A percentile compares a stretch with the other conserved stretches of the same genome.
phyloP scores from a whole-genome alignment of 805 yeast genomes.

The Metschnikowia bowlesiae region DNA sequence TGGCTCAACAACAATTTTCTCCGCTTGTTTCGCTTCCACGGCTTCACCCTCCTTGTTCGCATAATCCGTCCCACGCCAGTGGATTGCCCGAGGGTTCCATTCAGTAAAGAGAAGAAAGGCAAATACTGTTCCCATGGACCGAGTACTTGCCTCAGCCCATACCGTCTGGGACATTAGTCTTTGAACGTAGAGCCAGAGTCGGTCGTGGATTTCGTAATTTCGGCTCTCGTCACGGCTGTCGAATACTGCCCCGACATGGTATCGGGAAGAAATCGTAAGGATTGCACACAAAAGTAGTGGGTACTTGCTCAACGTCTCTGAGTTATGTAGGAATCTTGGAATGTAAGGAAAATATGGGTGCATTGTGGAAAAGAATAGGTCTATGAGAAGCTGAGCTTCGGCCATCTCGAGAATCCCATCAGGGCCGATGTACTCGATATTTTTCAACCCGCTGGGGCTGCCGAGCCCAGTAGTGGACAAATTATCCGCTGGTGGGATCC shows the following conservation, averaged over 20 bases:
- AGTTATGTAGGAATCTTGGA: constrained; percentile 66
- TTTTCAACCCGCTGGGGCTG: constrained; percentile 46
- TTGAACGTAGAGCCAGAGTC: constrained; percentile 82
- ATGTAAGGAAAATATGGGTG: constrained; percentile 90
- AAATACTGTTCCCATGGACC: constrained; percentile 81
- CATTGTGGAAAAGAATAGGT: constrained; percentile 67
- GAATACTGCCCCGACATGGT: constrained; percentile 53
- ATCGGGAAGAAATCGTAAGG: constrained; percentile 74
- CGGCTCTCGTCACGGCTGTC: constrained; percentile 24
- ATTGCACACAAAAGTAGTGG: constrained; percentile 81
- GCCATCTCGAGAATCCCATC: constrained; percentile 54
- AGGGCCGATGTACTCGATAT: constrained; percentile 61
- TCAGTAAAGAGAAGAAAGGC: constrained; percentile 84
- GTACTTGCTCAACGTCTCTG: constrained; percentile 64
- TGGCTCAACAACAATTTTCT: constrained; percentile 23
- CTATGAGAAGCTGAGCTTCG: constrained; percentile 56
- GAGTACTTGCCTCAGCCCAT: constrained; percentile 90
- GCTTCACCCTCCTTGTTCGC: constrained; percentile 57
- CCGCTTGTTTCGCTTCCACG: constrained; percentile 8
- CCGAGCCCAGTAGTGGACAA: constrained; percentile 42
- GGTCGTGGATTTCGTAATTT: constrained; percentile 66
- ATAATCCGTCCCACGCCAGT: constrained; percentile 82
- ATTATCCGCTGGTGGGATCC: constrained; percentile 43
- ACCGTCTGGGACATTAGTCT: constrained; percentile 76
- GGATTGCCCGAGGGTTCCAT: constrained; percentile 95